Conservation (phyloP, 2,329 filamentous ascomycete genomes). For the Albophoma yamanashiensis region DNA sequence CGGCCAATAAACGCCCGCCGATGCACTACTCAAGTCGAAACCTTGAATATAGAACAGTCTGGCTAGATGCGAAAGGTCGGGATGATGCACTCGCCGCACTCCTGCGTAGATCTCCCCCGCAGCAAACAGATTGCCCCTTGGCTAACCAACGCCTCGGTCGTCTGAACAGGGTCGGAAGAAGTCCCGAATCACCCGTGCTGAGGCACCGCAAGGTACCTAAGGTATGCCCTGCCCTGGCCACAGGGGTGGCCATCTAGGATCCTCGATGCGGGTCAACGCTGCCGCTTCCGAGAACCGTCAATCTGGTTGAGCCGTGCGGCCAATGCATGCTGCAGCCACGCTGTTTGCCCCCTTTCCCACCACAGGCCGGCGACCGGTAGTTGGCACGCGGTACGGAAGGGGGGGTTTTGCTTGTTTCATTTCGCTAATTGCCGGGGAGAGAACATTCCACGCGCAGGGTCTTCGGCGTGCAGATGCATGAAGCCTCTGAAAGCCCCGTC, state of each 20-base stretch:
- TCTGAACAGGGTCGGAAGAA: background rate
- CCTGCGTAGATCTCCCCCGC: background rate
- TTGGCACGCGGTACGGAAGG: background rate
- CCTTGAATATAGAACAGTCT: background rate
- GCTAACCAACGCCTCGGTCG: background rate
- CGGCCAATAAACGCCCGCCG: background rate
- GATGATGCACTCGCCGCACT: background rate
- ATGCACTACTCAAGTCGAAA: background rate
- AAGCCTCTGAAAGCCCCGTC: background rate
- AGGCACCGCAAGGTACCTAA: background rate
- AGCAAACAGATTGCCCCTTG: background rate
- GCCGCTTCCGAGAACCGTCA: background rate
- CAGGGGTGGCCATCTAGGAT: background rate
- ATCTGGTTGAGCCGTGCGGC: background rate
- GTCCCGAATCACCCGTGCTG: background rate
- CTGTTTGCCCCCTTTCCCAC: background rate
- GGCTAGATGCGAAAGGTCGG: no score
- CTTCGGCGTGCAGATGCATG: background rate
- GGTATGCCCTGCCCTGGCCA: background rate
- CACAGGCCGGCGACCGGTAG: background rate
- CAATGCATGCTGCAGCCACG: background rate
- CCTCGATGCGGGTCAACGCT: background rate
- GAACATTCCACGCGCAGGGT: background rate
- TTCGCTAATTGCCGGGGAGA: background rate
- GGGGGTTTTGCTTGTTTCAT: background rate